phyloP scores from a whole-genome alignment of 2,329 filamentous ascomycete species.

The Conoideocrella luteorostrata region DNA sequence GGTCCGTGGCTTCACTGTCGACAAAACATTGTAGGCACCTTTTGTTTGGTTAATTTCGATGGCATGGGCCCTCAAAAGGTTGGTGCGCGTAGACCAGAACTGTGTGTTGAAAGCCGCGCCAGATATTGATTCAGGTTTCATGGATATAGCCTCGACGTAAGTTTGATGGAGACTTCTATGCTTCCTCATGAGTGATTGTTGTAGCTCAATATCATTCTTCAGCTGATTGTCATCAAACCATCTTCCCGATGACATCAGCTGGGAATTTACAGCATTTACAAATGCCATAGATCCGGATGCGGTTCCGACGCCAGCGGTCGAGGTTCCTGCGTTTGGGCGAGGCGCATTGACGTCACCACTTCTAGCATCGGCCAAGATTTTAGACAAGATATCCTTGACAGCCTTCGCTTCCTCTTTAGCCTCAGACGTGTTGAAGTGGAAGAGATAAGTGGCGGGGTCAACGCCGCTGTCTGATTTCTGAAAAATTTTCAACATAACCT shows the following conservation, averaged over 20 bases:
- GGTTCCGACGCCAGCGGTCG: conserved; percentile 26
- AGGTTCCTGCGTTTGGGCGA: conserved; percentile 33
- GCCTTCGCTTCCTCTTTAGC: conserved; percentile 79
- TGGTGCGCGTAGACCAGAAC: conserved; percentile 89
- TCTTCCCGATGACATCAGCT: conserved; percentile 44
- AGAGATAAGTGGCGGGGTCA: conserved; percentile 68
- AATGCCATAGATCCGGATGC: conserved; percentile 70
- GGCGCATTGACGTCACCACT: conserved; percentile 44
- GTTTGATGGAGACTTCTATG: conserved; percentile 71
- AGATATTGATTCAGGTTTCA: conserved; percentile 78
- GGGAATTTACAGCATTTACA: conserved; percentile 59
- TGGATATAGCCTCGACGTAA: conserved; percentile 76
- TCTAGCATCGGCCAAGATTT: conserved; percentile 66
- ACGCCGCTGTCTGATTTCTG: conserved; percentile 55
- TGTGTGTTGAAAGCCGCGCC: conserved; percentile 78
- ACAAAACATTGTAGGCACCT: conserved; percentile 89
- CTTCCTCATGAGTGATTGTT: conserved; percentile 81
- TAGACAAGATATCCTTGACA: conserved; percentile 75
- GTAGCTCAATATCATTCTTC: conserved; percentile 71
- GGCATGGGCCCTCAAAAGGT: conserved; percentile 80
- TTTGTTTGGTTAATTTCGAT: conserved; percentile 82
- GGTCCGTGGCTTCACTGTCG: conserved; percentile 67
- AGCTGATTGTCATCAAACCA: conserved; percentile 80
- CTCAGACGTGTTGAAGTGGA: conserved; percentile 78
- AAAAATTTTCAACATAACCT: conserved; percentile 92